Percentiles rank a stretch among this genome's conserved stretches.
These are phyloP conservation scores for Chalciporus pseudorubinellus DNA, from an alignment of 768 basidiomycete species.

Conservation along the genomic window DNA sequence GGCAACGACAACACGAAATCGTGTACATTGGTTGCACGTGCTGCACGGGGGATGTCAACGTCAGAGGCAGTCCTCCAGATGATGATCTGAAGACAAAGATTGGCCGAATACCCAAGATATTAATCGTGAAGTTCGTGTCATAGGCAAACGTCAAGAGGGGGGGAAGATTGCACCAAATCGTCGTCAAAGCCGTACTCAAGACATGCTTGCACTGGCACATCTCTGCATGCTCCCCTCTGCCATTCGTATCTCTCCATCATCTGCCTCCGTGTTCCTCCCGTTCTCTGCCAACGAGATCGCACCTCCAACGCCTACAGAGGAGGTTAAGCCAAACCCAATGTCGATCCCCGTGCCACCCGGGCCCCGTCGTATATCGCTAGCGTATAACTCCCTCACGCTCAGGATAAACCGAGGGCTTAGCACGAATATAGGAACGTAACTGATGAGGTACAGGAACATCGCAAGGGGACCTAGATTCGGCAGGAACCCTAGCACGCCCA, in stretches of 20 bases:
- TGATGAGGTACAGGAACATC: neutral
- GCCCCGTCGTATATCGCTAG: neutral
- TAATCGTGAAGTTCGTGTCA: too few species aligned
- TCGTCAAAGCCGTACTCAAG: too few species aligned
- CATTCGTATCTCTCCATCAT: neutral
- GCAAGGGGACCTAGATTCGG: too few species aligned
- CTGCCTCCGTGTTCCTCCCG: neutral
- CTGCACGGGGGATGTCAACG: conserved; percentile 65
- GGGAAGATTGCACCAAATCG: too few species aligned
- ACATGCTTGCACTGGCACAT: too few species aligned
- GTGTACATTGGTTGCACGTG: conserved; percentile 77
- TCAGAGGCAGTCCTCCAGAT: too few species aligned
- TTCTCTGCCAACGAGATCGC: neutral
- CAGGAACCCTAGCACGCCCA: too few species aligned
- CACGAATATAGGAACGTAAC: neutral
- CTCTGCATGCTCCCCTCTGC: too few species aligned
- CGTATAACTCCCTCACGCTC: too few species aligned
- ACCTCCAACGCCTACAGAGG: neutral
- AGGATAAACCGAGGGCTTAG: conserved; percentile 6
- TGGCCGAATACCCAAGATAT: too few species aligned
- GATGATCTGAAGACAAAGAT: too few species aligned
- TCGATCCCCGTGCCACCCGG: neutral
- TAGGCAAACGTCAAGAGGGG: too few species aligned
- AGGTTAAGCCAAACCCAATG: conserved; percentile 3
- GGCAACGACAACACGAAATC: conserved; percentile 81